Percentiles rank a stretch among this genome's conserved stretches.
Evolutionary conservation across 2,329 filamentous ascomycete genomes (phyloP).

Genomic region (Exophiala lecanii-corni): DNA sequence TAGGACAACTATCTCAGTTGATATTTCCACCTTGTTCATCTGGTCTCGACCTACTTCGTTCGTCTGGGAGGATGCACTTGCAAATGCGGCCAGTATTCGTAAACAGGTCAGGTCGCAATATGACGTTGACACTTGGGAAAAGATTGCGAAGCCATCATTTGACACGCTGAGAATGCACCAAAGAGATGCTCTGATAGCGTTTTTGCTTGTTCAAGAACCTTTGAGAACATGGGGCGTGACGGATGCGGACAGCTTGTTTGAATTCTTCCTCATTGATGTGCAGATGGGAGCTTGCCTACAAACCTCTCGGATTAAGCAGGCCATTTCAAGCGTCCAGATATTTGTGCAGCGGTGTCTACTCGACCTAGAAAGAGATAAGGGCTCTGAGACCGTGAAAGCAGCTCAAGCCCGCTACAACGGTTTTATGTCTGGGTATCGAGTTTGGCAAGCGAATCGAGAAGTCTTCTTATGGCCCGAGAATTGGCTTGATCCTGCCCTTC

Average conservation of each 20-base stretch:
- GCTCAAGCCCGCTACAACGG: slow-evolving; percentile 23
- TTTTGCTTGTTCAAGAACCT: slow-evolving; percentile 16
- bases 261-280: slow-evolving; percentile 32
- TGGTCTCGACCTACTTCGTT: too few species aligned
- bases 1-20: too few species aligned
- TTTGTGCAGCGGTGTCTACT: slow-evolving; percentile 32
- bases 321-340: slow-evolving; percentile 25
- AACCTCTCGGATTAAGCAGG: slow-evolving; percentile 28
- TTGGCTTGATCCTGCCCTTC: slow-evolving; percentile 30
- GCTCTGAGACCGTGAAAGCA: not conserved
- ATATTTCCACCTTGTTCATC: too few species aligned
- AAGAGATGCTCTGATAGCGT: slow-evolving; percentile 24
- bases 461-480: slow-evolving; percentile 35
- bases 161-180: too few species aligned
- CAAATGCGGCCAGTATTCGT: not conserved
- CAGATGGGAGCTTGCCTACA: slow-evolving; percentile 29
- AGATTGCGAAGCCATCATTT: not conserved
- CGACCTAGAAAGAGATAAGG: slow-evolving; percentile 28
- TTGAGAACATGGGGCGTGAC: slow-evolving; percentile 1
- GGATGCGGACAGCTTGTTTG: slow-evolving; percentile 29
- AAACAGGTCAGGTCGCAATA: not conserved
- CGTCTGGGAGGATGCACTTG: too few species aligned
- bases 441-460: slow-evolving; percentile 32
- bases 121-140: not conserved
- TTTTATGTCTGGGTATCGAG: slow-evolving; percentile 27